Conservation (phyloP, 495 filamentous ascomycete species). For the Xylaria bambusicola region DNA sequence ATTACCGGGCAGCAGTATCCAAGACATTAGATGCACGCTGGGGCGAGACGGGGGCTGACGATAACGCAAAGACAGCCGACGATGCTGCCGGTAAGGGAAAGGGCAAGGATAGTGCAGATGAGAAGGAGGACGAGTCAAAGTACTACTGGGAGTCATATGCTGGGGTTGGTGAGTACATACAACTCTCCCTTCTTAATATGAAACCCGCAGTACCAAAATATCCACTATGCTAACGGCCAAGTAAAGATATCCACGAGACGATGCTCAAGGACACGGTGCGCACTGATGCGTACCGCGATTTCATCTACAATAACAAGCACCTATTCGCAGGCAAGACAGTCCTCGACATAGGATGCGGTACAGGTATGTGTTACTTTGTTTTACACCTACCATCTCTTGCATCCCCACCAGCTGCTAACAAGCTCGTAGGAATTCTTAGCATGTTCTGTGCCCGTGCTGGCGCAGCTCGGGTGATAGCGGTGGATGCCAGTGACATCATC, state of each 20-base stretch:
- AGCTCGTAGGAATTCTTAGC: conserved; percentile 49
- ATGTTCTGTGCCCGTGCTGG: conserved; percentile 97
- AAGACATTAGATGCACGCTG: conserved; percentile 72
- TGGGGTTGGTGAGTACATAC: conserved; percentile 20
- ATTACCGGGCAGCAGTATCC: conserved; percentile 69
- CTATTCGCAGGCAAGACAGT: conserved; percentile 98
- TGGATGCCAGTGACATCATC: conserved; percentile 97
- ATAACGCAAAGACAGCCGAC: conserved; percentile 30
- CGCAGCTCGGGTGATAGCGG: conserved; percentile 90
- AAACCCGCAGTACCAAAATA: not conserved
- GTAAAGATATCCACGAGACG: conserved; percentile 78
- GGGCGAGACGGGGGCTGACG: conserved; percentile 49
- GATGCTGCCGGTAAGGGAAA: conserved; percentile 22
- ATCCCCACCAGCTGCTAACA: not conserved
- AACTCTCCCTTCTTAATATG: no score
- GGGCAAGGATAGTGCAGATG: conserved; percentile 23
- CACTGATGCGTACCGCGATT: conserved; percentile 92
- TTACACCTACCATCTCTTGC: not conserved
- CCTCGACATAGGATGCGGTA: conserved; percentile 97
- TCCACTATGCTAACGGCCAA: conserved; percentile 20
- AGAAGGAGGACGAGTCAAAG: conserved; percentile 55
- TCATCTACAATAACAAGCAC: conserved; percentile 95
- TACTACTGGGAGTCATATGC: conserved; percentile 85
- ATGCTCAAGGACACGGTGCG: conserved; percentile 97
- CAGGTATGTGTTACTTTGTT: conserved; percentile 41